A percentile compares a stretch with the other conserved stretches of the same genome.
phyloP scores from a whole-genome alignment of 2,329 filamentous ascomycete species.

The Penicillium janthinellum region DNA sequence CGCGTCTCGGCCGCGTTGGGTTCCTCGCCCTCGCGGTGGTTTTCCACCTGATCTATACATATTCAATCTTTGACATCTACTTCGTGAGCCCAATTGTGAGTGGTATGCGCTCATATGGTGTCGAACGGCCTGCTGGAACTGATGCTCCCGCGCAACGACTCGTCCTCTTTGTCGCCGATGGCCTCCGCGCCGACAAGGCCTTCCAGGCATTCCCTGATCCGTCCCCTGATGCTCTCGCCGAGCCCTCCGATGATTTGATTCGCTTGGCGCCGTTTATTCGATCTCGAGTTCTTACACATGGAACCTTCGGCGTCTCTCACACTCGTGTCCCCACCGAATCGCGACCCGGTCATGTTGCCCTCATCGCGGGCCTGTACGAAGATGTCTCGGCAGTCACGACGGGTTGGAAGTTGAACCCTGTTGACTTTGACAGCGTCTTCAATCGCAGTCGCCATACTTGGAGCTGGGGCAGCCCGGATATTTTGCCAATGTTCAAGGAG shows the following conservation, averaged over 20 bases:
- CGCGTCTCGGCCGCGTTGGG: slow-evolving; percentile 68
- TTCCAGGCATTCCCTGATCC: slow-evolving; percentile 93
- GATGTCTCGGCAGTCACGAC: slow-evolving; percentile 97
- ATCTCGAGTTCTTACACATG: slow-evolving; percentile 81
- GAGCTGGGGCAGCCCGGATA: slow-evolving; percentile 99
- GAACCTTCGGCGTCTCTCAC: slow-evolving; percentile 96
- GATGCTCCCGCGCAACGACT: slow-evolving; percentile 85
- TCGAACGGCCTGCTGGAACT: slow-evolving; percentile 61
- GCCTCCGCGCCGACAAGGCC: slow-evolving; percentile 94
- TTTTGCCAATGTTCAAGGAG: slow-evolving; percentile 93
- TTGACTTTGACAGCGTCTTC: slow-evolving; percentile 98
- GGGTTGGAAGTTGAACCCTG: slow-evolving; percentile 97
- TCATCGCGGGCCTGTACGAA: slow-evolving; percentile 96
- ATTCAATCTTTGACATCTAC: slow-evolving; percentile 97
- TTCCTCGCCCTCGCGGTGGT: slow-evolving; percentile 87
- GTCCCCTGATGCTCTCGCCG: slow-evolving; percentile 54
- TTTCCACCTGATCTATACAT: slow-evolving; percentile 92
- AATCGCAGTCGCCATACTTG: slow-evolving; percentile 95
- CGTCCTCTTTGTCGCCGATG: slow-evolving; percentile 95
- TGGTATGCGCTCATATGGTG: slow-evolving; percentile 82
- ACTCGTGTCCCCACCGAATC: slow-evolving; percentile 97
- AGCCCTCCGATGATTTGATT: slow-evolving; percentile 55
- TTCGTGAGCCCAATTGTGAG: slow-evolving; percentile 97
- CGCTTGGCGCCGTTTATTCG: slow-evolving; percentile 89
- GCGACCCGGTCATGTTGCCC: slow-evolving; percentile 89